Evolutionary conservation across 257 asterid species (phyloP).

Genomic region (Solanum rostratum): DNA sequence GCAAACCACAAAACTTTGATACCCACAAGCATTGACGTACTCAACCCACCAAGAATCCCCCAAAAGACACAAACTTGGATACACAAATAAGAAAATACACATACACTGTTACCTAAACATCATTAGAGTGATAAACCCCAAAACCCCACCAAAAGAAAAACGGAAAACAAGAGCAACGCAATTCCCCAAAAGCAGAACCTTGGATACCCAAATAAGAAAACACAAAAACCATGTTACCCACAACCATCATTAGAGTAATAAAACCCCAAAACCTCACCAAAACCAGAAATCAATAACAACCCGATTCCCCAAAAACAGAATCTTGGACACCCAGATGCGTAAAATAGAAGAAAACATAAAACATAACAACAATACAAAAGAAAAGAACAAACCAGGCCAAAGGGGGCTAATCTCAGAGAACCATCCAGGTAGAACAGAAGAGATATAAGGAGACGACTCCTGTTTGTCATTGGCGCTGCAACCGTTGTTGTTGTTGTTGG

Average conservation of each 20-base stretch:
- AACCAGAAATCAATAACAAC: neutral
- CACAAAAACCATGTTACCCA: neutral
- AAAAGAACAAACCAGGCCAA: constrained; percentile 70
- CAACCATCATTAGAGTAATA: neutral
- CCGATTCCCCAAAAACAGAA: neutral
- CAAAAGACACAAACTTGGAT: neutral
- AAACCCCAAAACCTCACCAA: neutral
- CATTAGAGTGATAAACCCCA: neutral
- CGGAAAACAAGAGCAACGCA: neutral
- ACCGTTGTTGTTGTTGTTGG: constrained; percentile 4
- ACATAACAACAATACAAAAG: neutral
- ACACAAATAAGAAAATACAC: neutral
- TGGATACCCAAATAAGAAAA: neutral
- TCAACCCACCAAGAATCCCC: neutral
- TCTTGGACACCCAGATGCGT: neutral
- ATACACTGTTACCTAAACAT: neutral
- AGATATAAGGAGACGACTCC: constrained; percentile 18
- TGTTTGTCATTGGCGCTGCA: constrained; percentile 9
- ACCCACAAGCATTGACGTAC: neutral
- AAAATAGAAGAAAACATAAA: neutral
- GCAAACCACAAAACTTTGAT: neutral
- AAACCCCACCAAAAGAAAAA: neutral
- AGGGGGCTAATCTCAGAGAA: constrained; percentile 91
- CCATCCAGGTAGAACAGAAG: constrained; percentile 88
- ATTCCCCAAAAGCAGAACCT: neutral